Evolutionary conservation across 2,329 filamentous ascomycete genomes (phyloP), one percentile per base, ranked within the genome.

Genomic region (Neofusicoccum ribis): DNA sequence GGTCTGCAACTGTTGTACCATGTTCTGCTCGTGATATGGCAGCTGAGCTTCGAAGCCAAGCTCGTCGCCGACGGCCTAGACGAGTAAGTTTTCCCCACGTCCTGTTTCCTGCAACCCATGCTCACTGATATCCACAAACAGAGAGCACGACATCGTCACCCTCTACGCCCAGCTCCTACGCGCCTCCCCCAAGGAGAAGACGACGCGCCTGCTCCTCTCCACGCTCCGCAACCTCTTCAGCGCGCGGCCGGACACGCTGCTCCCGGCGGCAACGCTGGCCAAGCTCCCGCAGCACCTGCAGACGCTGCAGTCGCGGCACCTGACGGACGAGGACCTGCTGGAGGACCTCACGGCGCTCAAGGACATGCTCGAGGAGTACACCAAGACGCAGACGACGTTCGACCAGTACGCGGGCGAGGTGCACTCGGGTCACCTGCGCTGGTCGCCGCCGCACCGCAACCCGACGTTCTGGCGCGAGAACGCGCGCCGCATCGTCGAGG

Each of bases 141-240:
- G 93, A 71, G 93, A 97, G 79, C 92, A 97, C 79, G 93, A 98
- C 73, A 90, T 98, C 70, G 86, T 98, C 68, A 85, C 93, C 52
- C 86, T 98, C 50, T 97, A 97, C 78, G 93, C 91, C n/a, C 91
- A 96, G 70, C 88, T 99, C 43, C 84, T 99, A 64, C 90, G 93
- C 63, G 84, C 97, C 47, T 98, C 95, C 2, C 93, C 94, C 50
- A 99, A 99, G 79, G 95, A 98, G 77, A 99, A 99, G 84, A 98
- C 94, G 1, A 98, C 94, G 0, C 89, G 95, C 36, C 85, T 99
- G 63, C 87, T 97, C 51, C 85, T 98, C 50, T 93, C 93, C 9
- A 97, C 94, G 7, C 86, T 99, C 46, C 86, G 90, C 76, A 98
- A 97, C 79, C 88, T 99, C 50, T 87, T 97, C 43, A 92, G 83